Base-by-base conservation (phyloP, 208 protist genomes). In the Leishmania tropica region DNA sequence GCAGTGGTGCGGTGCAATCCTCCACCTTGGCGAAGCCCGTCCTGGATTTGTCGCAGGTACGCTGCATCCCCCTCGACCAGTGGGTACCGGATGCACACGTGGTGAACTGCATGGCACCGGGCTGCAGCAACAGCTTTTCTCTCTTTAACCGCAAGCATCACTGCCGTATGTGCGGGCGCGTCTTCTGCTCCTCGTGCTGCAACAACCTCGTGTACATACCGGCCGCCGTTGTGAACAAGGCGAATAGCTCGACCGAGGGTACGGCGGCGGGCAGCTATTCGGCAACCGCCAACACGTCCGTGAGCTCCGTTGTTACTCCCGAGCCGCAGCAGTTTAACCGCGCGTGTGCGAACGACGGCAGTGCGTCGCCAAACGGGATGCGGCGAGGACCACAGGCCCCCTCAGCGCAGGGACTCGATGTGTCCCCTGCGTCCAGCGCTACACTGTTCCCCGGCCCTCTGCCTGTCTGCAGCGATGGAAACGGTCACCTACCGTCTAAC, bases 131-230 rank as follows among this genome's bases (percentile, higher is more conserved):
- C 35, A 84, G 88, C 67, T 97, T 97, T 76, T 93, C 91, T 37
- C 77, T 97, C 37, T 97, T 97, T 80, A 94, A 90, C 62, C 91
- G 93, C 65, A 94, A 91, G 82, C 89, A 97, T 76, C 94, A 89
- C 80, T 97, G 94, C 76, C 85, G 85, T 28, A 89, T 95, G 65
- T 97, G 94, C 74, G 94, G 94, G 1, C 86, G 85, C 19, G 72
- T 97, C 42, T 97, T 96, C 75, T 97, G 94, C 80, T 85, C 88
- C 1, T 87, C 92, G 24, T 96, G 94, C 86, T 95, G 93, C 75
- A 86, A 88, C 51, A 86, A 92, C 68, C 28, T 76, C 21, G 77
- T 79, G 17, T 79, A 68, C 73, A 47, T 81, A 73, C 71, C 73
- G 13, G 79, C 75, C 68, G 68, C 77, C 2, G 47, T 62, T 24